Conservation (phyloP, 2,329 filamentous ascomycete genomes). For the Ophiocordyceps camponoti-floridani region DNA sequence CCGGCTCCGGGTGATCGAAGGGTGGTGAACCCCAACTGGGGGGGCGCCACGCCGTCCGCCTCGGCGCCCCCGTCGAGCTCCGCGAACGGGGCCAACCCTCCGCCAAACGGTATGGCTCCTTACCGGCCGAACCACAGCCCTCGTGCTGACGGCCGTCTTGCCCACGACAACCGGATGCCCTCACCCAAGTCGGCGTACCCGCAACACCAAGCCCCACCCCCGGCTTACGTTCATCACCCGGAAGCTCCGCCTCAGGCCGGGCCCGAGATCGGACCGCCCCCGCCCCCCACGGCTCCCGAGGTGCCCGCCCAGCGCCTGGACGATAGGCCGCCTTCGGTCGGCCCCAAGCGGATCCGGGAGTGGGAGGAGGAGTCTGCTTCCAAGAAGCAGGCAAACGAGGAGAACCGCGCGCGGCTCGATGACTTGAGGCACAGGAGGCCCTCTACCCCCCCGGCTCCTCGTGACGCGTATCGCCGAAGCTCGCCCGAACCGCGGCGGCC, state of each 20-base stretch:
- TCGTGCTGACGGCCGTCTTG: slow-evolving; percentile 56
- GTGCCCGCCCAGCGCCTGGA: slow-evolving; percentile 45
- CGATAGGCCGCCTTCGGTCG: slow-evolving; percentile 62
- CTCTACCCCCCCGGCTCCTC: slow-evolving; percentile 46
- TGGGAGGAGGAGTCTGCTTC: slow-evolving; percentile 71
- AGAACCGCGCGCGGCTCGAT: slow-evolving; percentile 70
- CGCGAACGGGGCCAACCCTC: slow-evolving; percentile 17
- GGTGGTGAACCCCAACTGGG: slow-evolving; percentile 41
- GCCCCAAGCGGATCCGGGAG: slow-evolving; percentile 71
- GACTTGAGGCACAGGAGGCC: slow-evolving; percentile 65
- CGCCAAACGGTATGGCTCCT: slow-evolving; percentile 41
- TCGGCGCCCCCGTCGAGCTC: slow-evolving; percentile 19
- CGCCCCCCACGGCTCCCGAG: slow-evolving; percentile 34
- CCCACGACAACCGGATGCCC: slow-evolving; percentile 71
- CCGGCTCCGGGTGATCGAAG: slow-evolving; percentile 34
- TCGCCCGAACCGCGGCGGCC: slow-evolving; percentile 54
- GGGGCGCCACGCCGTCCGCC: slow-evolving; percentile 29
- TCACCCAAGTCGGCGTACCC: slow-evolving; percentile 81
- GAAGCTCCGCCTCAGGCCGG: slow-evolving; percentile 42
- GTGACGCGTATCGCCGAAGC: slow-evolving; percentile 54
- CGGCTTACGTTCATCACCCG: slow-evolving; percentile 51
- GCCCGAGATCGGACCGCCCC: slow-evolving; percentile 34
- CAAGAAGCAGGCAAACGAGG: slow-evolving; percentile 82
- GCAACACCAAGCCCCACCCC: slow-evolving; percentile 43
- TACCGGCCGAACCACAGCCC: slow-evolving; percentile 61